Evolutionary conservation across 306 rosid species (phyloP).

Genomic region (Comarum palustre): DNA sequence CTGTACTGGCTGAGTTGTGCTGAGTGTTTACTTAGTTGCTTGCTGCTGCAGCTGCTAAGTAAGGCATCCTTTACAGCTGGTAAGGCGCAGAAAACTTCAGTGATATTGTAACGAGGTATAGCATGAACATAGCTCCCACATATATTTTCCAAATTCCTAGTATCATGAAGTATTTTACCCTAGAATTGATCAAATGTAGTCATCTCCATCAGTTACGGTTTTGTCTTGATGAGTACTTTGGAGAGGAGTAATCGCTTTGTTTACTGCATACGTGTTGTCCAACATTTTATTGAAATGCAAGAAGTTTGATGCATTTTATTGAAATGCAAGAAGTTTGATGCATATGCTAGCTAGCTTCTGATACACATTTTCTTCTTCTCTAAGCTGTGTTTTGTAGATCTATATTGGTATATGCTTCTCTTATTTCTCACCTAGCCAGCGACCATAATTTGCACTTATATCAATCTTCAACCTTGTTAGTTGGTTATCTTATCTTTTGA

Average conservation of each 20-base stretch:
- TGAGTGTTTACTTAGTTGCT: conserved; percentile 38
- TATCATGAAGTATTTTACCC: neutral
- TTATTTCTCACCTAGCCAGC: neutral
- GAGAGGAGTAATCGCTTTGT: neutral
- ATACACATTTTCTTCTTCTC: neutral
- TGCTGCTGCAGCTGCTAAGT: conserved; percentile 45
- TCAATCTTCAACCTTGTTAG: neutral
- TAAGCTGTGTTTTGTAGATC: neutral
- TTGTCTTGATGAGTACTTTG: neutral
- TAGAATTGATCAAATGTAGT: neutral
- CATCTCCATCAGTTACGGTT: neutral
- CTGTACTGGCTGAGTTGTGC: conserved; percentile 30
- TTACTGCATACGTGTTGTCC: neutral
- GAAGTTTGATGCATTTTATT: neutral
- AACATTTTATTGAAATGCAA: neutral
- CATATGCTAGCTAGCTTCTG: neutral
- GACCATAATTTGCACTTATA: neutral
- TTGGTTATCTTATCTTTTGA: neutral
- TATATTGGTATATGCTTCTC: neutral
- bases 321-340: neutral
- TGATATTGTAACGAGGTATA: conserved; percentile 48
- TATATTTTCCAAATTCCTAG: neutral
- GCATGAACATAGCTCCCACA: neutral
- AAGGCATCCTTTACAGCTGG: conserved; percentile 69
- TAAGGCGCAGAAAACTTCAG: conserved; percentile 44